Conservation (phyloP, 345 rosid species). For the Dovyalis caffra region DNA sequence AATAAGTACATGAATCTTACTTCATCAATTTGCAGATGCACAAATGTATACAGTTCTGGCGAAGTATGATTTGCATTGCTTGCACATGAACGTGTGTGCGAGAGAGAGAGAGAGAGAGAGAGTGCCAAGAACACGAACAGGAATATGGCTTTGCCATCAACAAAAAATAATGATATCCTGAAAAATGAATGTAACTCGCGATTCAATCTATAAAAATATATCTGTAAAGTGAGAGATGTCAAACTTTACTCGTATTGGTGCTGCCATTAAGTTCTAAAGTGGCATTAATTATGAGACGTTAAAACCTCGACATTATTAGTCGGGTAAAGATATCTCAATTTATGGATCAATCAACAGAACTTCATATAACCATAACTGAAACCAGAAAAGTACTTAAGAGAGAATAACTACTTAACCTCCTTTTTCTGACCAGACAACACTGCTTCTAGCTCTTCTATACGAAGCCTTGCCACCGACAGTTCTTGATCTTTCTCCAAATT, state of each 20-base stretch:
- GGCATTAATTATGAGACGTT: not conserved
- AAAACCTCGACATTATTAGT: not conserved
- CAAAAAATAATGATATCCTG: too few species aligned
- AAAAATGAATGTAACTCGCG: too few species aligned
- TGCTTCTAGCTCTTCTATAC: slow-evolving; percentile 68
- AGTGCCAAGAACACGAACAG: too few species aligned
- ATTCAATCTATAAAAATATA: too few species aligned
- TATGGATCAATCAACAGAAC: not conserved
- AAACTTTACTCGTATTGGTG: not conserved
- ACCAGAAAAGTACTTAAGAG: not conserved
- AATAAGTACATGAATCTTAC: not conserved
- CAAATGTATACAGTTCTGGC: not conserved
- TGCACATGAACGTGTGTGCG: not conserved
- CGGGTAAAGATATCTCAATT: not conserved
- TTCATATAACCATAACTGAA: too few species aligned
- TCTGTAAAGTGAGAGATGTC: not conserved
- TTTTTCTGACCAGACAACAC: slow-evolving; percentile 58
- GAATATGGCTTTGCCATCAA: too few species aligned
- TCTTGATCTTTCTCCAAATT: slow-evolving; percentile 80
- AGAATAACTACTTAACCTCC: slow-evolving; percentile 51
- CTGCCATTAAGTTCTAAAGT: not conserved
- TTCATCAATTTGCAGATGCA: not conserved
- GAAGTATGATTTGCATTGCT: not conserved
- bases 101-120: too few species aligned
- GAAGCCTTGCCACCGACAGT: slow-evolving; percentile 58